Base-by-base conservation (phyloP, 2,329 filamentous ascomycete genomes). In the Botrytis sinoallii region DNA sequence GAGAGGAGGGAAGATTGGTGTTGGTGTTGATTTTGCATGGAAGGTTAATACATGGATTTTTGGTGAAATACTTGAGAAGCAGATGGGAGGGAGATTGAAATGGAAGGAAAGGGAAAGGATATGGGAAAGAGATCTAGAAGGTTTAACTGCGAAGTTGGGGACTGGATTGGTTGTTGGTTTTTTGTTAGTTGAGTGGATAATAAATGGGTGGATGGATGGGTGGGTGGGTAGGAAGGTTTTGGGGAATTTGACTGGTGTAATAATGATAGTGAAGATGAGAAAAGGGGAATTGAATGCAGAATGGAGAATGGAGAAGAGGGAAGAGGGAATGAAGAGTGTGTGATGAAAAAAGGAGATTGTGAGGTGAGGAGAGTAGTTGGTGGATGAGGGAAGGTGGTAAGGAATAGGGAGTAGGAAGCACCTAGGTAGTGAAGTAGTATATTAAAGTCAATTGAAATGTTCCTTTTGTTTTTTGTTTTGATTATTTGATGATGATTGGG, bases 101-200 rank as follows among this genome's bases (percentile, higher is more conserved):
- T 16, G 60, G 46, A 29, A 20, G 18, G 38, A 40, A 65, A 20
- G 42, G 29, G 57, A 63, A 44, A 68, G 52, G 46, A 46, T 20
- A 46, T 65, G 40, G 61, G 40, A 46, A 42, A 48, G 32, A 25
- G 38, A 14, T 29, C 38, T 40, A 46, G 29, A 65, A 2, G 63
- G 25, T 59, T 69, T 71, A 29, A 52, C 61, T 44, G 70, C 61
- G 38, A 67, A 67, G 29, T 35, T 67, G 46, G 64, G 48, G 14
- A 16, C 52, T 29, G 52, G n/a, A 55, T 55, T 55, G n/a, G 6
- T 55, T 55, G 48, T 66, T 66, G 44, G 44, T 22, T 46, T 46
- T 46, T 46, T 46, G 14, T 46, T 67, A 32, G 4, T 40, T 66
- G n/a, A 46, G 60, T 71, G 63, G 60, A 65, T 72, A 72, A 35